phyloP scores from a whole-genome alignment of 2,329 filamentous ascomycete genomes.

The Hypoxylon sp. region DNA sequence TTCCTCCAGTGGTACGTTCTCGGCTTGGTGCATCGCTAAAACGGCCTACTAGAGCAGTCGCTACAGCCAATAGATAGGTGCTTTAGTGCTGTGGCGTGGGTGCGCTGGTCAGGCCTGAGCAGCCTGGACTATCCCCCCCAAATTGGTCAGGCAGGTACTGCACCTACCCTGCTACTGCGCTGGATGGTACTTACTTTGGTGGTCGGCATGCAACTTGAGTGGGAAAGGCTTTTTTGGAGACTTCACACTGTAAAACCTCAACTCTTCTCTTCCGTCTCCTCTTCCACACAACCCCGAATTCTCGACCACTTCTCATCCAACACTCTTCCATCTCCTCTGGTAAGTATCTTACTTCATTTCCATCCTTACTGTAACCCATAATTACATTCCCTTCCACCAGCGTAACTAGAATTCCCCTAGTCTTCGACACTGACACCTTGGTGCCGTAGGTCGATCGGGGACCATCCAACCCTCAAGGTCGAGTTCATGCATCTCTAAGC shows the following conservation, averaged over 20 bases:
- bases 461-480: constrained; percentile 47
- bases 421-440: constrained; percentile 39
- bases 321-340: constrained; percentile 44
- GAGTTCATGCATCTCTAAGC: constrained; percentile 52
- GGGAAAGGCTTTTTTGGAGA: constrained; percentile 49
- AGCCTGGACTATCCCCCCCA: constrained; percentile 16
- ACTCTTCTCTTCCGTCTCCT: constrained; percentile 53
- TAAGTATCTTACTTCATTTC: constrained; percentile 46
- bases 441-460: constrained; percentile 48
- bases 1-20: constrained; percentile 37
- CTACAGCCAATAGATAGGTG: constrained; percentile 14
- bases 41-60: constrained; percentile 33
- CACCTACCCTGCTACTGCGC: constrained; percentile 14
- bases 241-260: constrained; percentile 54
- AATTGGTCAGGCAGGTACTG: constrained; percentile 30
- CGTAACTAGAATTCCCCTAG: constrained; percentile 21
- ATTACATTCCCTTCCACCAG: constrained; percentile 19
- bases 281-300: constrained; percentile 49
- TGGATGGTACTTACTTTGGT: constrained; percentile 29
- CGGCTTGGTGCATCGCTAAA: constrained; percentile 43
- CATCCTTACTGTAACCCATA: constrained; percentile 28
- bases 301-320: constrained; percentile 46
- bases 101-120: constrained; percentile 30
- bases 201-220: constrained; percentile 47
- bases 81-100: constrained; percentile 32